Percentiles rank a stretch among this genome's conserved stretches.
phyloP scores from a whole-genome alignment of 768 basidiomycete species.

The Russula sp. region DNA sequence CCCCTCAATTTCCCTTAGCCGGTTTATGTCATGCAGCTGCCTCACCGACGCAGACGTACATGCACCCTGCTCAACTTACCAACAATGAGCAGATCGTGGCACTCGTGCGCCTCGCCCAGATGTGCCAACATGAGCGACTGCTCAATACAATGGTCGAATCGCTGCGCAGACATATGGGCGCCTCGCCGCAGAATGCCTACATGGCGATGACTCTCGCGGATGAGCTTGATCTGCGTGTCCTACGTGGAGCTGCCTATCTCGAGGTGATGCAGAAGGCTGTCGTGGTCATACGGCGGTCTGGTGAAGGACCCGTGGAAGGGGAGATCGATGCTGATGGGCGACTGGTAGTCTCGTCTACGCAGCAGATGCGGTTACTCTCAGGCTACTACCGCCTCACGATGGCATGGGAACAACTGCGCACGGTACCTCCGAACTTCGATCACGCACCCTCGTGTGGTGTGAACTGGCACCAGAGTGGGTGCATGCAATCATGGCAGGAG shows the following conservation, averaged over 20 bases:
- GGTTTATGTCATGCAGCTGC: conserved; percentile 23
- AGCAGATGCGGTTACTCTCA: conserved; percentile 58
- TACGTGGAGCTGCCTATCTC: conserved; percentile 61
- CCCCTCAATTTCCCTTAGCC: conserved; percentile 35
- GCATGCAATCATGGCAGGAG: conserved; percentile 65
- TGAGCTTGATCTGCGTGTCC: conserved; percentile 51
- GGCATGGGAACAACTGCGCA: conserved; percentile 59
- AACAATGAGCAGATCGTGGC: conserved; percentile 20
- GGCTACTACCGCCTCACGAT: conserved; percentile 63
- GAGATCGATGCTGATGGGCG: conserved; percentile 35
- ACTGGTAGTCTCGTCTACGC: conserved; percentile 47
- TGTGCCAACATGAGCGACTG: conserved; percentile 55
- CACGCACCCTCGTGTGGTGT: conserved; percentile 57
- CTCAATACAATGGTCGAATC: conserved; percentile 52
- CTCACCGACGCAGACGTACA: conserved; percentile 25
- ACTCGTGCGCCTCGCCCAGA: conserved; percentile 57
- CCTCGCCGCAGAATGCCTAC: conserved; percentile 59
- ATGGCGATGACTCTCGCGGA: conserved; percentile 68
- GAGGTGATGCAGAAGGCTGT: conserved; percentile 63
- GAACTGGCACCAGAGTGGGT: conserved; percentile 67
- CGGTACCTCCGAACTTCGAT: conserved; percentile 50
- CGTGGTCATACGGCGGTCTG: conserved; percentile 28
- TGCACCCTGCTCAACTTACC: conserved; percentile 15
- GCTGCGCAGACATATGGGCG: conserved; percentile 53
- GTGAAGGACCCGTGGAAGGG: conserved; percentile 19